Conservation (phyloP, 495 filamentous ascomycete genomes). For the Staphylotrichum tortipilum region DNA sequence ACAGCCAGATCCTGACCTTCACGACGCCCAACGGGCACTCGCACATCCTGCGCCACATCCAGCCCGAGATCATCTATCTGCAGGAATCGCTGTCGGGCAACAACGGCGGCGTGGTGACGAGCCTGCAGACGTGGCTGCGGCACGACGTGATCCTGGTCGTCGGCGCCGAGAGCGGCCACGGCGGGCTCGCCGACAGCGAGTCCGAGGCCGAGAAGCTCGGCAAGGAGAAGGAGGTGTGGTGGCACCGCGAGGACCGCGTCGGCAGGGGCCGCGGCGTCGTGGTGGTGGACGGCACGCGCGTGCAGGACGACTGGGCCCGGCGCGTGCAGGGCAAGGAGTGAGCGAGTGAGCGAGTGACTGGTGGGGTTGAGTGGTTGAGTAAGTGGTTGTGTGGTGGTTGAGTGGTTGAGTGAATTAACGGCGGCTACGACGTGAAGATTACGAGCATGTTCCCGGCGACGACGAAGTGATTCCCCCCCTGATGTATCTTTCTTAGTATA, state of each 20-base stretch:
- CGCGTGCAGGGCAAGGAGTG: conserved; percentile 66
- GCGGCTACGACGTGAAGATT: conserved; percentile 1
- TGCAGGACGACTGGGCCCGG: conserved; percentile 77
- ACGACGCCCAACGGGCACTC: conserved; percentile 67
- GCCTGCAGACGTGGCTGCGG: conserved; percentile 75
- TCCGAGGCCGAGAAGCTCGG: conserved; percentile 58
- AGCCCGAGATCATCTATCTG: conserved; percentile 75
- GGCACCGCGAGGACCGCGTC: conserved; percentile 70
- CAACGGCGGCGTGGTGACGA: conserved; percentile 57
- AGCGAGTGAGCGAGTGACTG: too few relatives aligned
- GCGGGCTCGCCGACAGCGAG: conserved; percentile 83
- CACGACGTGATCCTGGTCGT: conserved; percentile 74
- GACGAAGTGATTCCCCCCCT: neutral
- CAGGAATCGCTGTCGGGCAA: conserved; percentile 69
- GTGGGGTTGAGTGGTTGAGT: too few relatives aligned
- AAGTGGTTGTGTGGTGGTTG: too few relatives aligned
- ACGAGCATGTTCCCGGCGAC: neutral
- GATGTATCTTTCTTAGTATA: neutral
- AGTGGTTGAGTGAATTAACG: too few relatives aligned
- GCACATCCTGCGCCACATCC: conserved; percentile 74
- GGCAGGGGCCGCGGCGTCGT: conserved; percentile 80
- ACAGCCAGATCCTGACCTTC: conserved; percentile 80
- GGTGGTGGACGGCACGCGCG: conserved; percentile 66
- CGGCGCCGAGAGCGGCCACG: conserved; percentile 72
- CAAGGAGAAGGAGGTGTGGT: conserved; percentile 59